A percentile compares a stretch with the other conserved stretches of the same genome.
Conservation (phyloP, 768 basidiomycete species). For the Hemileccinum impolitum region DNA sequence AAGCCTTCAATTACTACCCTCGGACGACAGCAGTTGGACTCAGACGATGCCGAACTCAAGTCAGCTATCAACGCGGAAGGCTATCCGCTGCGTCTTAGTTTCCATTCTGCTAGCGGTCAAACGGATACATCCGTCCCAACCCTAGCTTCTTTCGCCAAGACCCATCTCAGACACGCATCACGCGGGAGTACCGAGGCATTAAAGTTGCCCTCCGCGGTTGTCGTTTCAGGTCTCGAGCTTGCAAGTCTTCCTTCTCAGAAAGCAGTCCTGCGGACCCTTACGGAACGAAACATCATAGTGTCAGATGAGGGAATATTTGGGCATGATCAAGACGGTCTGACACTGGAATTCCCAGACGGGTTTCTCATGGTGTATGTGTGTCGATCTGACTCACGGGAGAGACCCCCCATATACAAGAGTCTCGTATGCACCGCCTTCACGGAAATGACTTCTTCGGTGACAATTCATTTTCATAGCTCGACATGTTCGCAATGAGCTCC, state of each 20-base stretch:
- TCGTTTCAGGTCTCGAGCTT: constrained; percentile 70
- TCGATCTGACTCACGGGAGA: constrained; percentile 56
- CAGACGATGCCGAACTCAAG: constrained; percentile 9
- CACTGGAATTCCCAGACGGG: constrained; percentile 47
- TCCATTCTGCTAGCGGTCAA: constrained; percentile 8
- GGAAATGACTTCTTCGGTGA: neutral
- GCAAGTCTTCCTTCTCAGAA: constrained; percentile 53
- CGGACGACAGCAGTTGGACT: constrained; percentile 13
- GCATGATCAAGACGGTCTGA: constrained; percentile 25
- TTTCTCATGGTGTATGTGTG: constrained; percentile 78
- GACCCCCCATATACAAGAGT: constrained; percentile 61
- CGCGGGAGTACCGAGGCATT: constrained; percentile 19
- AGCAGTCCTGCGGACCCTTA: constrained; percentile 50
- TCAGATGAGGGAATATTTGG: constrained; percentile 19
- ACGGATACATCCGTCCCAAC: constrained; percentile 18
- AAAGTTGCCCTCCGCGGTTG: constrained; percentile 55
- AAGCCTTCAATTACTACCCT: constrained; percentile 15
- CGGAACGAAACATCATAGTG: constrained; percentile 49
- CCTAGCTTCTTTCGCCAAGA: constrained; percentile 6
- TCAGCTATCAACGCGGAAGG: neutral
- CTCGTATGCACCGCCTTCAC: constrained; percentile 46
- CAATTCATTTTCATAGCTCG: constrained; percentile 46
- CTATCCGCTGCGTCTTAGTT: constrained; percentile 6
- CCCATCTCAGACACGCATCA: constrained; percentile 12
- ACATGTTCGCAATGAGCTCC: constrained; percentile 76